phyloP scores from a whole-genome alignment of 1,284 basidiomycete species.

The Athelia sp. region DNA sequence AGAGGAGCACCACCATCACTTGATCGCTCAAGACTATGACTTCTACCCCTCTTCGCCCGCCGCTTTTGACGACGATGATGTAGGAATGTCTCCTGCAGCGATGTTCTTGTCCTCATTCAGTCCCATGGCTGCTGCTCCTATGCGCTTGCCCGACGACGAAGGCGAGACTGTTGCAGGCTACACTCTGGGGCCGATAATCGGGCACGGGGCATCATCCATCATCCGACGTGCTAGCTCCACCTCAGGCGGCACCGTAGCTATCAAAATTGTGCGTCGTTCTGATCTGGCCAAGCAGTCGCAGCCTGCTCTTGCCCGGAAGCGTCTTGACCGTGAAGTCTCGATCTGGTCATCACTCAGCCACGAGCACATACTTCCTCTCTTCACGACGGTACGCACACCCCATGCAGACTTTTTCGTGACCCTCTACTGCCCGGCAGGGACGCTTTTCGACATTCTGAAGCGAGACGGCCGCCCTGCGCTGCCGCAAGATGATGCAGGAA shows the following conservation, averaged over 20 bases:
- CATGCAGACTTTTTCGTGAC: constrained; percentile 83
- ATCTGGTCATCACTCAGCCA: constrained; percentile 79
- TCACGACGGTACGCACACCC: constrained; percentile 59
- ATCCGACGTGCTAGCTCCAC: constrained; percentile 71
- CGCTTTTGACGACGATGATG: constrained; percentile 8
- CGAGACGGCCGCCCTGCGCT: constrained; percentile 61
- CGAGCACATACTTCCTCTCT: constrained; percentile 79
- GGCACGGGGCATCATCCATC: constrained; percentile 83
- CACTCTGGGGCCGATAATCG: constrained; percentile 74
- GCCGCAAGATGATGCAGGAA: constrained; percentile 74
- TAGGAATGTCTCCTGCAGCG: constrained; percentile 64
- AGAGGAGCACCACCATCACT: not conserved
- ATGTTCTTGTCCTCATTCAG: constrained; percentile 74
- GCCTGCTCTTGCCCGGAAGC: constrained; percentile 42
- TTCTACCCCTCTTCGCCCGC: constrained; percentile 1
- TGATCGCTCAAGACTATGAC: not conserved
- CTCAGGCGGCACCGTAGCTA: constrained; percentile 69
- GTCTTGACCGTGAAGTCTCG: constrained; percentile 70
- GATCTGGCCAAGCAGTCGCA: constrained; percentile 48
- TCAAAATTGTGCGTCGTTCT: constrained; percentile 72
- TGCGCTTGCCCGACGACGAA: constrained; percentile 47
- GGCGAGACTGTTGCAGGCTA: constrained; percentile 65
- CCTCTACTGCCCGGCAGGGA: constrained; percentile 79
- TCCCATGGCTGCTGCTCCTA: constrained; percentile 23
- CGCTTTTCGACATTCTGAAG: constrained; percentile 80